A percentile compares a stretch with the other conserved stretches of the same genome.
Evolutionary conservation across 805 yeast species (phyloP).

Genomic region (Starmera caribaea): DNA sequence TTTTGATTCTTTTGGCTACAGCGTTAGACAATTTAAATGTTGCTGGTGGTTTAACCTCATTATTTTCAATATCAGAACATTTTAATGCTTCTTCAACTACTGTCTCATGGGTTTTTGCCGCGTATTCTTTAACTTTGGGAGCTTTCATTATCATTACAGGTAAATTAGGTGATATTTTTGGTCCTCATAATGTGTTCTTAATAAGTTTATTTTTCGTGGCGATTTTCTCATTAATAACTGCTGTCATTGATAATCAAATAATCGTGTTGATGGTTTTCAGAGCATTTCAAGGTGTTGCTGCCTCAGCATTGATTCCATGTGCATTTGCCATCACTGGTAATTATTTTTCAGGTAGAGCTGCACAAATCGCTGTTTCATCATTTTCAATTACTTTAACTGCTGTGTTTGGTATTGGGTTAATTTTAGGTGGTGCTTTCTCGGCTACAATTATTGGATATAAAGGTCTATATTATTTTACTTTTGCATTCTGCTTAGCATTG

Average conservation of each 20-base stretch:
- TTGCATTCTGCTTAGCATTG: conserved; percentile 20
- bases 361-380: conserved; percentile 19
- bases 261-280: conserved; percentile 31
- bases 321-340: conserved; percentile 24
- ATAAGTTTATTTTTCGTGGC: conserved; percentile 16
- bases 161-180: conserved; percentile 31
- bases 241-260: conserved; percentile 23
- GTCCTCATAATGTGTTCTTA: conserved; percentile 24
- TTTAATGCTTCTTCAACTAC: conserved; percentile 27
- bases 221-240: conserved; percentile 24
- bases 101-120: conserved; percentile 33
- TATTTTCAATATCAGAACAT: conserved; percentile 22
- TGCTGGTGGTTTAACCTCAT: conserved; percentile 16
- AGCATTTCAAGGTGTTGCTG: conserved; percentile 36
- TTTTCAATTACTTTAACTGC: conserved; percentile 19
- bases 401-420: conserved; percentile 28
- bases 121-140: conserved; percentile 35
- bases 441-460: conserved; percentile 27
- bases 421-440: conserved; percentile 37
- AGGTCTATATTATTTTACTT: conserved; percentile 28
- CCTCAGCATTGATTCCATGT: conserved; percentile 30
- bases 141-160: conserved; percentile 34
- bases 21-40: conserved; percentile 19
- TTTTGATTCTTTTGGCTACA: conserved; percentile 6
- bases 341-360: conserved; percentile 18